Conservation (phyloP, 2,329 filamentous ascomycete species). For the Septoria linicola region DNA sequence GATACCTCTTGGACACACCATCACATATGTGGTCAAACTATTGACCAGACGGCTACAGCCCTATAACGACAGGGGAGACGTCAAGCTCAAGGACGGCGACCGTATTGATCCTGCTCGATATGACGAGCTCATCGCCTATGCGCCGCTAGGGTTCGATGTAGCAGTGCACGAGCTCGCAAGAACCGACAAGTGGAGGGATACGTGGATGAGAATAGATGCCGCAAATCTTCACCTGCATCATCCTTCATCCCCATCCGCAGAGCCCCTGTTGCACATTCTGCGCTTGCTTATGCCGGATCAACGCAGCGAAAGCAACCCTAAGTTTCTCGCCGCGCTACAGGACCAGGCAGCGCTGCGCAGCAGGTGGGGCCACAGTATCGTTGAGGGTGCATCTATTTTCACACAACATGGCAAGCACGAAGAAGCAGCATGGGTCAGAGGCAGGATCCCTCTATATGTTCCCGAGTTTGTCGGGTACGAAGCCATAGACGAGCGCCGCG, state of each 20-base stretch:
- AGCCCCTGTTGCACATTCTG: background rate
- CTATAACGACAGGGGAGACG: background rate
- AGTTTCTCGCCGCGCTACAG: background rate
- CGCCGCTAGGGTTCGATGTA: background rate
- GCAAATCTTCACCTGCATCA: background rate
- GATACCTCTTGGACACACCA: slow-evolving; percentile 4
- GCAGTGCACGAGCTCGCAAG: too few species aligned
- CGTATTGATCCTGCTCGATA: slow-evolving; percentile 16
- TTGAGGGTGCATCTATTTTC: background rate
- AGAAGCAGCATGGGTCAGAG: slow-evolving; percentile 8
- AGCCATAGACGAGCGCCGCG: background rate
- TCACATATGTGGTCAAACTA: background rate
- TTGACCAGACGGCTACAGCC: background rate
- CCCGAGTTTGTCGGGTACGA: background rate
- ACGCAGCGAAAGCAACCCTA: background rate
- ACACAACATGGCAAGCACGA: background rate
- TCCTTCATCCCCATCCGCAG: slow-evolving; percentile 4
- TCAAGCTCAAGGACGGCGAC: background rate
- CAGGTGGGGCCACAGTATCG: background rate
- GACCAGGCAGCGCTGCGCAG: background rate
- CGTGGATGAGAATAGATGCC: background rate
- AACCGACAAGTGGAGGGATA: too few species aligned
- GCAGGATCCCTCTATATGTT: background rate
- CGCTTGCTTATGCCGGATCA: background rate
- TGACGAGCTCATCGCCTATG: slow-evolving; percentile 13